A percentile compares a stretch with the other conserved stretches of the same genome.
Conservation (phyloP, 208 protist species). For the Leishmania amazonensis region DNA sequence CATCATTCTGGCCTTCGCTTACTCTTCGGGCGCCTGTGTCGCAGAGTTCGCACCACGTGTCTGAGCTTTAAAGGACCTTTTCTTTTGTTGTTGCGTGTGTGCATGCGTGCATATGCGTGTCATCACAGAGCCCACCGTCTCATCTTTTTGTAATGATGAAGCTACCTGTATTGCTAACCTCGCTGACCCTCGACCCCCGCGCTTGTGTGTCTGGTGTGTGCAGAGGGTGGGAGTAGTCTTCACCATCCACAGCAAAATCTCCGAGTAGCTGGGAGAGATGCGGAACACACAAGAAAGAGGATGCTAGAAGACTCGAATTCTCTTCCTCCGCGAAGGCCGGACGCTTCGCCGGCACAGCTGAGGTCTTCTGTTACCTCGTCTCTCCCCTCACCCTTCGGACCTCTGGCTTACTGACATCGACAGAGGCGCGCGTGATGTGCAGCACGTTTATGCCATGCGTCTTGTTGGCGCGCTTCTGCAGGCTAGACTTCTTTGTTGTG, state of each 20-base stretch:
- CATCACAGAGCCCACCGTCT: constrained; percentile 6
- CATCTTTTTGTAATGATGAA: not conserved
- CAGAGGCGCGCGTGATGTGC: not conserved
- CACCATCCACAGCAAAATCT: not conserved
- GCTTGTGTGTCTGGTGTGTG: not conserved
- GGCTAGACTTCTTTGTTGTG: not conserved
- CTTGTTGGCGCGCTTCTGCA: not conserved
- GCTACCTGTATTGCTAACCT: not conserved
- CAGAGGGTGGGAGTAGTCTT: not conserved
- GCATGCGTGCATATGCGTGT: constrained; percentile 2
- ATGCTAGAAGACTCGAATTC: not conserved
- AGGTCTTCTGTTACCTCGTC: not conserved
- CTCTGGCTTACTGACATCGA: not conserved
- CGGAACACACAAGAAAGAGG: not conserved
- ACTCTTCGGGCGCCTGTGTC: not conserved
- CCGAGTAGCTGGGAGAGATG: too few species aligned
- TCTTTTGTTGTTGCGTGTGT: not conserved
- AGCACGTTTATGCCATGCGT: not conserved
- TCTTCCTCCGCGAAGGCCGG: not conserved
- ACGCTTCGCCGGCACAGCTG: not conserved
- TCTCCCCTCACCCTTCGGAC: not conserved
- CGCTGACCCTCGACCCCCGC: not conserved
- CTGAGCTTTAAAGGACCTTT: not conserved
- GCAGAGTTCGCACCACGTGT: not conserved
- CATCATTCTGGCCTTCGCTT: not conserved